A percentile compares a stretch with the other conserved stretches of the same genome.
These are phyloP conservation scores for Penicillium sp. DNA, from an alignment of 2,329 filamentous ascomycete species.

Conservation along the genomic window DNA sequence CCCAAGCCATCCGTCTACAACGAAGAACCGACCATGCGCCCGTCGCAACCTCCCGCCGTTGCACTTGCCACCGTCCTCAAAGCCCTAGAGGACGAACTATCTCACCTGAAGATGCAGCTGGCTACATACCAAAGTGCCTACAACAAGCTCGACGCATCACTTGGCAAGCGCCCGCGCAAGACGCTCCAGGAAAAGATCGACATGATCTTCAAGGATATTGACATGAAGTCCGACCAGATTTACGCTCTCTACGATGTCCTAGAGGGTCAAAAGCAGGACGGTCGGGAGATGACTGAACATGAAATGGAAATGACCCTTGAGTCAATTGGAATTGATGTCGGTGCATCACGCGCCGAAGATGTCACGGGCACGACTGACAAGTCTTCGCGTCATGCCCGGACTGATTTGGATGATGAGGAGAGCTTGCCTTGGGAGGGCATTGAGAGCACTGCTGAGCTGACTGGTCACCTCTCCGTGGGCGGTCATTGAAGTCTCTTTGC, in stretches of 20 bases:
- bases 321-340: constrained; percentile 40
- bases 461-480: constrained; percentile 27
- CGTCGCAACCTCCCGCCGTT: constrained; percentile 62
- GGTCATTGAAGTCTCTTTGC: constrained; percentile 14
- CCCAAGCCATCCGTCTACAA: constrained; percentile 44
- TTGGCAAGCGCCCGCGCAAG: constrained; percentile 63
- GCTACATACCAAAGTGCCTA: constrained; percentile 59
- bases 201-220: constrained; percentile 59
- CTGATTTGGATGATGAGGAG: constrained; percentile 35
- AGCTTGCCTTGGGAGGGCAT: constrained; percentile 45
- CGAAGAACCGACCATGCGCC: constrained; percentile 58
- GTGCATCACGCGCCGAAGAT: constrained; percentile 16
- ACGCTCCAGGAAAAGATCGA: constrained; percentile 60
- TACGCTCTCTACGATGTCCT: constrained; percentile 81
- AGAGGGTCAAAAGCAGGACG: constrained; percentile 68
- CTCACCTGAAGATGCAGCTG: constrained; percentile 70
- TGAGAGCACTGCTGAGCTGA: constrained; percentile 42
- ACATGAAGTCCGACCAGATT: constrained; percentile 72
- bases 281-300: constrained; percentile 60
- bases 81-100: constrained; percentile 72
- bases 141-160: constrained; percentile 62
- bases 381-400: constrained; percentile 23
- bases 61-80: constrained; percentile 83
- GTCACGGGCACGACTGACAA: constrained; percentile 32
- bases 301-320: constrained; percentile 62